Percentiles rank a stretch among this genome's conserved stretches.
Conservation (phyloP, 371 early-diverging fungal genomes). For the Mucor indicus region DNA sequence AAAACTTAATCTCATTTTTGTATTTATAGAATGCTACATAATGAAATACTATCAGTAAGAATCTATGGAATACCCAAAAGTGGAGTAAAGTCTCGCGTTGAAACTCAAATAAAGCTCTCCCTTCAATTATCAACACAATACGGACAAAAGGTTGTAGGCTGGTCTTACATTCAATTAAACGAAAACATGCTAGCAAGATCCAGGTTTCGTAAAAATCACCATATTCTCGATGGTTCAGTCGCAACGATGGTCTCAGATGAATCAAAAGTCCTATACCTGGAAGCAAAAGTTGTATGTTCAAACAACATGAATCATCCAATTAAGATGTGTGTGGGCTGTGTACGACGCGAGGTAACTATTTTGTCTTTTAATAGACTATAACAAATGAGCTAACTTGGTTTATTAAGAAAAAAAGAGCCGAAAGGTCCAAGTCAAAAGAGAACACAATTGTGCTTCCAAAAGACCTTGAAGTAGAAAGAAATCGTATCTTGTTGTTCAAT, state of each 20-base stretch:
- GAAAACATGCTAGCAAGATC: constrained; percentile 70
- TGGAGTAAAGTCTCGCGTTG: constrained; percentile 88
- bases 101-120: constrained; percentile 88
- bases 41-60: too few species aligned
- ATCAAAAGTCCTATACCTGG: constrained; percentile 56
- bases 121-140: constrained; percentile 69
- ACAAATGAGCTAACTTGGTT: too few species aligned
- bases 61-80: constrained; percentile 67
- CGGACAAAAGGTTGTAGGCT: constrained; percentile 66
- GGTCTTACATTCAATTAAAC: constrained; percentile 80
- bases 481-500: constrained; percentile 77
- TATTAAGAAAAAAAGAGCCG: constrained; percentile 38
- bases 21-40: too few species aligned
- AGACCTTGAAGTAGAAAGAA: constrained; percentile 54
- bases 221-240: constrained; percentile 10
- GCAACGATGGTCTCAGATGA: constrained; percentile 23
- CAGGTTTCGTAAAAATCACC: constrained; percentile 13
- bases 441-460: constrained; percentile 39
- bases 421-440: constrained; percentile 27
- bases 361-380: neutral
- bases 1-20: too few species aligned
- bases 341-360: constrained; percentile 71
- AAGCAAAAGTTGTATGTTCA: constrained; percentile 77
- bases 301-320: constrained; percentile 73
- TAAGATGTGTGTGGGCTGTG: constrained; percentile 76